Evolutionary conservation across 129 eudicot genomes (phyloP).

Genomic region (Flaveria ramosissima): DNA sequence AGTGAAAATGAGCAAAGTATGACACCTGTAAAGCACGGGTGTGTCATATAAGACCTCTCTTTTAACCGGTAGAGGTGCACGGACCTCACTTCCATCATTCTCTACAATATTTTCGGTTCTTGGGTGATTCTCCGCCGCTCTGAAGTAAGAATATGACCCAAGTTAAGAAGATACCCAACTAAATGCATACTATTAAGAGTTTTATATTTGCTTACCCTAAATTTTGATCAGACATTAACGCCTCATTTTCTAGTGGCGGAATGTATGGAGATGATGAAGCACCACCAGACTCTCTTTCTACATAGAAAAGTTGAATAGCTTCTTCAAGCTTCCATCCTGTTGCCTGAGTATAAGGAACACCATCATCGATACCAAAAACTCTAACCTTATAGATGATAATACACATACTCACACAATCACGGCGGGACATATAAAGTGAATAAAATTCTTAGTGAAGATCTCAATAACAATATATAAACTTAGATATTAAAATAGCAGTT

Average conservation of each 20-base stretch:
- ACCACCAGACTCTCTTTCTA: conserved; percentile 57
- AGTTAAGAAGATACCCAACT: background rate
- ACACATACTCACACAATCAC: background rate
- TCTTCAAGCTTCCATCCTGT: conserved; percentile 95
- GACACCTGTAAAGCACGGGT: conserved; percentile 56
- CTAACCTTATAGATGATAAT: background rate
- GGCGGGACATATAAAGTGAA: background rate
- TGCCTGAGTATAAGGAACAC: conserved; percentile 48
- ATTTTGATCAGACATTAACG: conserved; percentile 38
- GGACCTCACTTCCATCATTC: conserved; percentile 53
- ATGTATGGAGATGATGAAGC: conserved; percentile 46
- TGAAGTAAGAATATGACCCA: conserved; percentile 30
- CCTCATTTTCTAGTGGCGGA: conserved; percentile 41
- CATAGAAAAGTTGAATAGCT: conserved; percentile 79
- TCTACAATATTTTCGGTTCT: conserved; percentile 22
- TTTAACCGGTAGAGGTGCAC: conserved; percentile 83
- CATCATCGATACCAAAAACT: background rate
- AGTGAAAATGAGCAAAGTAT: conserved; percentile 6
- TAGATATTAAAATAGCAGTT: background rate
- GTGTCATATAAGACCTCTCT: conserved; percentile 76
- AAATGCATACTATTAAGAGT: background rate
- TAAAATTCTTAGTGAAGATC: background rate
- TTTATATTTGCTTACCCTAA: conserved; percentile 41
- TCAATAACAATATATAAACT: background rate
- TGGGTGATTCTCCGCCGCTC: conserved; percentile 33